Base-by-base conservation (phyloP, 1,284 basidiomycete genomes). In the Sporisorium graminicola region DNA sequence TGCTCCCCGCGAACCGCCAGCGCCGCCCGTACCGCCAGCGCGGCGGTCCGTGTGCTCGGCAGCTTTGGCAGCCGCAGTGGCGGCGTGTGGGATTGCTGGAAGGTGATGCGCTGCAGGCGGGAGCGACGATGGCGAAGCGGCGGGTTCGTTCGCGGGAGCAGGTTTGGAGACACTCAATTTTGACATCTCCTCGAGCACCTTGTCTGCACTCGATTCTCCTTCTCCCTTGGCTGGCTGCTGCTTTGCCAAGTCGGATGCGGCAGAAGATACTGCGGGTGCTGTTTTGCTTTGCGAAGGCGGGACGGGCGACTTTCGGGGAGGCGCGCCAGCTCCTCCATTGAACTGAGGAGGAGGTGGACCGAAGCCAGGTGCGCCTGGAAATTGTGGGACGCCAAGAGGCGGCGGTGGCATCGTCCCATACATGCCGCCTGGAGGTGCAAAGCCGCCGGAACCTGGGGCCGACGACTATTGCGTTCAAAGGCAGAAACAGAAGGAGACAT, bases 21-120 rank as follows among this genome's bases (percentile, higher is more conserved):
- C 40, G 16, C 44, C 43, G 14, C 40, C 53, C 29, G 29, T 10
- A 22, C 29, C n/a, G 58, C 40, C 42, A 26, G 33, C 24, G 43
- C 67, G 63, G 29, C 77, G 61, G 4, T 74, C 62, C 9, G 53
- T 42, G 50, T 61, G 58, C 18, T 61, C 63, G 35, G 70, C 59
- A 6, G 69, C 68, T 3, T 49, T 51, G 8, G 76, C 74, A 4
- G 80, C 67, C 2, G 80, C 71, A 5, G 79, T 61, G 1, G 74
- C 78, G 2, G 79, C 79, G 47, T 73, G 79, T 26, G 80, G 80
- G 37, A 77, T 74, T 16, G 80, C 64, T 10, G 80, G 80, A 18
- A 82, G 57, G 12, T 62, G 59, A 20, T 69, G 64, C 18, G 63
- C 59, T 5, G 68, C 68, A 20, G 63, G 65, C 1, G 74, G 63